A percentile compares a stretch with the other conserved stretches of the same genome.
These are phyloP conservation scores for Suhomyces tanzawaensis DNA, from an alignment of 805 yeast genomes.

Conservation along the genomic window DNA sequence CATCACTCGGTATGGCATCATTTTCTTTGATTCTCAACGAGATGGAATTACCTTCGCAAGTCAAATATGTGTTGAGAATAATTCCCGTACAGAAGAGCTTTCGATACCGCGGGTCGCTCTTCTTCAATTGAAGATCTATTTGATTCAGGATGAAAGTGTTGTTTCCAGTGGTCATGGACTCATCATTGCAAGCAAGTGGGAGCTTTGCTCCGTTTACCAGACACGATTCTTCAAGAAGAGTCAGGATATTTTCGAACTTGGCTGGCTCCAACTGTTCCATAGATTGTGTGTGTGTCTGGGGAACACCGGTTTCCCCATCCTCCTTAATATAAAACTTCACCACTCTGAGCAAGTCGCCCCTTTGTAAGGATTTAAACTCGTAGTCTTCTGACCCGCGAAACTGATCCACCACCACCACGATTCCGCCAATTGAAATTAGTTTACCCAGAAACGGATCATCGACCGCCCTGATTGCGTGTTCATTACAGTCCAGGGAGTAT, in stretches of 20 bases:
- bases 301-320: background rate
- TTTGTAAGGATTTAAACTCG: constrained; percentile 23
- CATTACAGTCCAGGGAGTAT: constrained; percentile 12
- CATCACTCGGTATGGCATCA: constrained; percentile 4
- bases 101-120: constrained; percentile 17
- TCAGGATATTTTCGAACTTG: too few relatives aligned
- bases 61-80: constrained; percentile 27
- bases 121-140: too few relatives aligned
- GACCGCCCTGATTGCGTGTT: constrained; percentile 20
- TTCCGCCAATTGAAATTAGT: constrained; percentile 21
- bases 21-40: constrained; percentile 18
- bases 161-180: too few relatives aligned
- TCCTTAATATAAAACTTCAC: constrained; percentile 22
- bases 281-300: background rate
- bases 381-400: constrained; percentile 17
- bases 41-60: constrained; percentile 13
- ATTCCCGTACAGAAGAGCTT: constrained; percentile 30
- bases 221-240: too few relatives aligned
- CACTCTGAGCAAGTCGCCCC: constrained; percentile 32
- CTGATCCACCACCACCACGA: constrained; percentile 32
- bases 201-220: background rate
- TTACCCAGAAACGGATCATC: constrained; percentile 29
- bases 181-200: too few relatives aligned
- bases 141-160: too few relatives aligned
- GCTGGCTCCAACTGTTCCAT: background rate